phyloP scores from a whole-genome alignment of 2,329 filamentous ascomycete genomes.

The Lachnellula suecica region DNA sequence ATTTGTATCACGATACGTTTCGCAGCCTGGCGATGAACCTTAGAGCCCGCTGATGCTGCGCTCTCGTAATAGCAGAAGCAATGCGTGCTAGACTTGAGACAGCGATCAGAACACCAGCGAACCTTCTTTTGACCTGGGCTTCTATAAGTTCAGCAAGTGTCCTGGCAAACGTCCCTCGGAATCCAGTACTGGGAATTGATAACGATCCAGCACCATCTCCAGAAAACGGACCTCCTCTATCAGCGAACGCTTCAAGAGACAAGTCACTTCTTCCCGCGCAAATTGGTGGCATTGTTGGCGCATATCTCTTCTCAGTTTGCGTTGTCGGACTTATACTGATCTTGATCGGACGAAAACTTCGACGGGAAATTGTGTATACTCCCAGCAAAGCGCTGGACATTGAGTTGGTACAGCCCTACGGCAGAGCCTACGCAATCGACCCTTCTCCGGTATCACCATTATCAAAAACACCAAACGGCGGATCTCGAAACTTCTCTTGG shows the following conservation, averaged over 20 bases:
- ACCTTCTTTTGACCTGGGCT: slow-evolving; percentile 14
- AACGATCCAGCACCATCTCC: slow-evolving; percentile 57
- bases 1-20: slow-evolving; percentile 31
- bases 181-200: slow-evolving; percentile 39
- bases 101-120: slow-evolving; percentile 16
- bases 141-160: slow-evolving; percentile 22
- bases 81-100: slow-evolving; percentile 23
- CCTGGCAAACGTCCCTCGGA: slow-evolving; percentile 18
- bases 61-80: slow-evolving; percentile 14
- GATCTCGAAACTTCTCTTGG: slow-evolving; percentile 47
- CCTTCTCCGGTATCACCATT: slow-evolving; percentile 32
- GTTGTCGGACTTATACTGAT: slow-evolving; percentile 69
- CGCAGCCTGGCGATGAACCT: slow-evolving; percentile 19
- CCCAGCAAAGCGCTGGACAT: slow-evolving; percentile 27
- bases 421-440: slow-evolving; percentile 23
- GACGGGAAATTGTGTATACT: slow-evolving; percentile 29
- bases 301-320: slow-evolving; percentile 77
- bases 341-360: slow-evolving; percentile 56
- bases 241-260: slow-evolving; percentile 58
- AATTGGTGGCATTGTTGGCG: slow-evolving; percentile 78
- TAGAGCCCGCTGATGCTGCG: slow-evolving; percentile 13
- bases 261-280: slow-evolving; percentile 71
- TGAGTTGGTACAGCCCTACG: slow-evolving; percentile 44
- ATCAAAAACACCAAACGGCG: slow-evolving; percentile 23
- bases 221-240: slow-evolving; percentile 59